Percentiles rank a stretch among this genome's conserved stretches.
Conservation (phyloP, 2,329 filamentous ascomycete genomes). For the Aspergillus sp. region DNA sequence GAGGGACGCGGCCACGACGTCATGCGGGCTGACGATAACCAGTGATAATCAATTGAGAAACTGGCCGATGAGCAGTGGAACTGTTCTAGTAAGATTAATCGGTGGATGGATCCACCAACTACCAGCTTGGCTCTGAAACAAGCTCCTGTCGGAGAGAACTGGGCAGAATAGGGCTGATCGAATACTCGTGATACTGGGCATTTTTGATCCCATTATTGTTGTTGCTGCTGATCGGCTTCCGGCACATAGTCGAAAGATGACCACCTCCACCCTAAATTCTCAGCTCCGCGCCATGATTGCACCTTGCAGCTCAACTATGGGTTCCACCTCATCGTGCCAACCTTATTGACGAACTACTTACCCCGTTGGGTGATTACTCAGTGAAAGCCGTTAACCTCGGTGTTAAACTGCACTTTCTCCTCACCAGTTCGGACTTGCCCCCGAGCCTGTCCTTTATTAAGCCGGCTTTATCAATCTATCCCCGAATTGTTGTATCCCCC, state of each 20-base stretch:
- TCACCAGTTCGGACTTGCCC: constrained; percentile 3
- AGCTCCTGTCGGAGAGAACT: neutral
- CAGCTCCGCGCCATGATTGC: neutral
- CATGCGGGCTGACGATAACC: neutral
- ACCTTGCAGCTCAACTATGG: neutral
- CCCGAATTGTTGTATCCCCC: too few relatives aligned
- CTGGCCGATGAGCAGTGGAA: too few relatives aligned
- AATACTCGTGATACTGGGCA: too few relatives aligned
- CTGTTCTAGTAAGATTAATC: too few relatives aligned
- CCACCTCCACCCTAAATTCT: neutral
- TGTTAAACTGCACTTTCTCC: neutral
- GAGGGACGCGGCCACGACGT: neutral
- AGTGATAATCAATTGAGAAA: neutral
- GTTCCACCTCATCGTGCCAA: too few relatives aligned
- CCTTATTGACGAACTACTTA: neutral
- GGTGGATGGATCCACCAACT: neutral
- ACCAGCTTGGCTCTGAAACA: neutral
- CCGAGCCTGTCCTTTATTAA: neutral
- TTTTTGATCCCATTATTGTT: neutral
- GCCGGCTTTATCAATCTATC: neutral
- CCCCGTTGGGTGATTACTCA: neutral
- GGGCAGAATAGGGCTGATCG: neutral
- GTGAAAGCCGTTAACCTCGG: constrained; percentile 1
- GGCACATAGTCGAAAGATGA: neutral
- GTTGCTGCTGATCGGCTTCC: neutral